A percentile compares a stretch with the other conserved stretches of the same genome.
These are phyloP conservation scores for Toxoplasma gondii DNA, from an alignment of 169 alveolate genomes.

Conservation along the genomic window DNA sequence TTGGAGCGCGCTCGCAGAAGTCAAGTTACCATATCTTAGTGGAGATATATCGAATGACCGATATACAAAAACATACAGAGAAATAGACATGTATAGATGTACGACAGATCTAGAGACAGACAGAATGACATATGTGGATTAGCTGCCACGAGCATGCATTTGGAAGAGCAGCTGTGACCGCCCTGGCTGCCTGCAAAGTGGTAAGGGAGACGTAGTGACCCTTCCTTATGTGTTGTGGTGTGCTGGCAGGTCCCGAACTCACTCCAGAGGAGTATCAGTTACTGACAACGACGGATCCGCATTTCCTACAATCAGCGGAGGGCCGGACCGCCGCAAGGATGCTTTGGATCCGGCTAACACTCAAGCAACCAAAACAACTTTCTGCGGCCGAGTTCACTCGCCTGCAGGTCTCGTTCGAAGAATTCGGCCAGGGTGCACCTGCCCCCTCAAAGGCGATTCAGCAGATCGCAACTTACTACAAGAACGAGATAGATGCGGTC, in stretches of 20 bases:
- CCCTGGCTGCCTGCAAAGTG: no score
- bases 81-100: no score
- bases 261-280: not conserved
- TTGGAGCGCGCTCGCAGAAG: no score
- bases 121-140: no score
- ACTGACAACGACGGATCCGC: not conserved
- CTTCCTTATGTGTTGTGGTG: no score
- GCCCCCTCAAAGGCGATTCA: not conserved
- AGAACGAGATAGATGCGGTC: not conserved
- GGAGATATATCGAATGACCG: no score
- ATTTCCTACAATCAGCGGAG: not conserved
- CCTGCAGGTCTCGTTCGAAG: not conserved
- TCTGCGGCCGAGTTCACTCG: not conserved
- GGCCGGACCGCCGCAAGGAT: not conserved
- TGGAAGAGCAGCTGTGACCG: no score
- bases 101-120: no score
- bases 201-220: no score
- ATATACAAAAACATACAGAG: no score
- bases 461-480: not conserved
- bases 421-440: conserved; percentile 2
- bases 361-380: not conserved
- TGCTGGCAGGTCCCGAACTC: not conserved
- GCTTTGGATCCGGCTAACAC: conserved; percentile 2
- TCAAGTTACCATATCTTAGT: no score
- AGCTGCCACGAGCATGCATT: no score